Conservation (phyloP, 805 yeast genomes). For the Saccharomycopsis sp. region DNA sequence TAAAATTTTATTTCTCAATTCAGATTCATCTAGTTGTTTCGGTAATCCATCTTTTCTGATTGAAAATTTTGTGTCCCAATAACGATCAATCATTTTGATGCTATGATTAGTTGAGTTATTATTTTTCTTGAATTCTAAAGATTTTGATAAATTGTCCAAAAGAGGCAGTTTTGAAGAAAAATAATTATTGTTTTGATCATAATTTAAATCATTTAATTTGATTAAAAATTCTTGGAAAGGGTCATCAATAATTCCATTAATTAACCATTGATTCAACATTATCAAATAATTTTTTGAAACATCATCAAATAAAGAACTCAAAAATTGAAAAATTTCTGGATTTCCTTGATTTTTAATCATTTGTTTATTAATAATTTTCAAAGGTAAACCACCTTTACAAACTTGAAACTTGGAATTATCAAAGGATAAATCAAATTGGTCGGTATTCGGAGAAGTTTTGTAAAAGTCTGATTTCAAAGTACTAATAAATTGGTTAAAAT, state of each 20-base stretch:
- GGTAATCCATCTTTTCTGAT: conserved; percentile 69
- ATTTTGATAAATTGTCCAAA: not conserved
- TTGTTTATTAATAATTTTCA: conserved; percentile 50
- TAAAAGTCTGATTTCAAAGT: conserved; percentile 28
- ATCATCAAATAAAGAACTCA: conserved; percentile 40
- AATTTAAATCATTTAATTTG: conserved; percentile 24
- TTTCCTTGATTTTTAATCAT: conserved; percentile 60
- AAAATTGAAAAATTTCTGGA: conserved; percentile 38
- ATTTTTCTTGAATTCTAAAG: not conserved
- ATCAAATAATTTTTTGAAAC: conserved; percentile 53
- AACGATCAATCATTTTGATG: conserved; percentile 42
- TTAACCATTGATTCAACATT: conserved; percentile 75
- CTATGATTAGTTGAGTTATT: not conserved
- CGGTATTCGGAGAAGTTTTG: conserved; percentile 15
- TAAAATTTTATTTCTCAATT: conserved; percentile 53
- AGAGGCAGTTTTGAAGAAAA: not conserved
- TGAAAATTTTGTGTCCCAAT: conserved; percentile 69
- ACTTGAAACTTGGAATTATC: conserved; percentile 41
- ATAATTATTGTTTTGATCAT: too few species aligned
- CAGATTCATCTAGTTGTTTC: conserved; percentile 44
- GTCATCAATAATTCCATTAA: conserved; percentile 63
- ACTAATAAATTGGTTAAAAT: conserved; percentile 33
- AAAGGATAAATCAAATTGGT: conserved; percentile 36
- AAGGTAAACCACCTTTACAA: conserved; percentile 71
- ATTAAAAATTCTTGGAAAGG: conserved; percentile 77